Conservation (phyloP, 192 early-diverging fungal species). For the Umbelopsis ramanniana region DNA sequence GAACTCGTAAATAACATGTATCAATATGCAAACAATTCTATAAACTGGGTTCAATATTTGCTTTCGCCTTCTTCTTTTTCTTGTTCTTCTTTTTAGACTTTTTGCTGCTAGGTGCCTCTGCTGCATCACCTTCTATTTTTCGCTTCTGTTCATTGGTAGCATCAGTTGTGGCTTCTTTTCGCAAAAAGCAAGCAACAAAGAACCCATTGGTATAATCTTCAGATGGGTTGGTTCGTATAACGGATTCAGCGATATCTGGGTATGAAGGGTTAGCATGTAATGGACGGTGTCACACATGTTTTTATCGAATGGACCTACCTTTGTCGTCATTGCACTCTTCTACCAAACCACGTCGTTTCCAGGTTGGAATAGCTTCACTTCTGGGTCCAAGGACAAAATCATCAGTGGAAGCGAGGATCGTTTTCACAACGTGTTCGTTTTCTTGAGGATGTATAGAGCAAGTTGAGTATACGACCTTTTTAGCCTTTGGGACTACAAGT, state of each 20-base stretch:
- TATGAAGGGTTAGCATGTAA: neutral
- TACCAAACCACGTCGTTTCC: slow-evolving; percentile 78
- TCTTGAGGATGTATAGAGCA: slow-evolving; percentile 93
- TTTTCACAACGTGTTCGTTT: slow-evolving; percentile 93
- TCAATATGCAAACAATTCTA: slow-evolving; percentile 26
- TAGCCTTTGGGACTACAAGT: slow-evolving; percentile 73
- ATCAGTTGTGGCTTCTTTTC: slow-evolving; percentile 35
- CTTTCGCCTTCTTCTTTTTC: slow-evolving; percentile 22
- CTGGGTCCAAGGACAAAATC: slow-evolving; percentile 62
- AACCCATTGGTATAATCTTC: slow-evolving; percentile 93
- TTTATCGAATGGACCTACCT: slow-evolving; percentile 25
- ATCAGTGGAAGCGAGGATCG: slow-evolving; percentile 57
- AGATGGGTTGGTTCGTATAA: slow-evolving; percentile 79
- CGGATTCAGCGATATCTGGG: slow-evolving; percentile 57
- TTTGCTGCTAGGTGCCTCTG: slow-evolving; percentile 19
- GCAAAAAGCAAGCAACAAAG: slow-evolving; percentile 94
- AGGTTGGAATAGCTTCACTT: slow-evolving; percentile 71
- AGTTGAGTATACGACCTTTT: slow-evolving; percentile 92
- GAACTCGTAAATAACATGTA: slow-evolving; percentile 26
- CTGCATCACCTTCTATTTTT: neutral
- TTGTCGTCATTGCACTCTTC: slow-evolving; percentile 47
- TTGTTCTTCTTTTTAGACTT: slow-evolving; percentile 16
- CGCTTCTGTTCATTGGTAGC: slow-evolving; percentile 10
- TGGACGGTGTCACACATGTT: neutral
- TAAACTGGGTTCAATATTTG: slow-evolving; percentile 11